Evolutionary conservation across 2,329 filamentous ascomycete genomes (phyloP).

Genomic region (Talaromyces sp.): DNA sequence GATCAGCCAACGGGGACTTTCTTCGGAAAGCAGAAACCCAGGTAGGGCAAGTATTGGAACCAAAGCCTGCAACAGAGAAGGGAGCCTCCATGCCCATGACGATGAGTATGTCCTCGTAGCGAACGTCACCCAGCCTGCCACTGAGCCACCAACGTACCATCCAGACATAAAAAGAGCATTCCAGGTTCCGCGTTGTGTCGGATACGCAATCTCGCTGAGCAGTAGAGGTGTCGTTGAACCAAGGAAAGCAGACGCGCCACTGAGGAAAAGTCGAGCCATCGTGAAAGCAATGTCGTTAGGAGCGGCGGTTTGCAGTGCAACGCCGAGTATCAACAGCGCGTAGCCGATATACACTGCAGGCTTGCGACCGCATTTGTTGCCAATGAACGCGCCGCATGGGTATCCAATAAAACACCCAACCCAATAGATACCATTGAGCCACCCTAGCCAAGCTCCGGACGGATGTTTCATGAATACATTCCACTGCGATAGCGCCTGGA

Average conservation of each 20-base stretch:
- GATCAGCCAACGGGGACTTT: constrained; percentile 63
- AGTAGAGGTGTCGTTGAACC: not conserved
- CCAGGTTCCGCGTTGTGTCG: constrained; percentile 48
- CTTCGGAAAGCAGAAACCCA: constrained; percentile 24
- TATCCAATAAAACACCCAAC: not conserved
- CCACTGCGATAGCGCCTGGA: not conserved
- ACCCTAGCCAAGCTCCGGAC: not conserved
- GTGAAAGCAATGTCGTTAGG: constrained; percentile 1
- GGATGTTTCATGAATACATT: not conserved
- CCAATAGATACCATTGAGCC: not conserved
- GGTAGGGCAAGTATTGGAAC: constrained; percentile 56
- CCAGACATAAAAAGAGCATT: constrained; percentile 47
- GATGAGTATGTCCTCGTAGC: constrained; percentile 58
- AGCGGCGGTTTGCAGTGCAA: not conserved
- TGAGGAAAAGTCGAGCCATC: constrained; percentile 40
- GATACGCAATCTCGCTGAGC: constrained; percentile 28
- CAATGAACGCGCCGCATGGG: not conserved
- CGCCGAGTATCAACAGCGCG: not conserved
- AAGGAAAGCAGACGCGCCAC: not conserved
- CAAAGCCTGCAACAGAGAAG: constrained; percentile 60
- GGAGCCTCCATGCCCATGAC: constrained; percentile 66
- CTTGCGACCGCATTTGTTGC: not conserved
- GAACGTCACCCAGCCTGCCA: constrained; percentile 64
- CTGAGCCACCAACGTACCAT: constrained; percentile 40
- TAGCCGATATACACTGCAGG: not conserved